Conservation (phyloP, 2,329 filamentous ascomycete species). For the Paecilomyces formosus region DNA sequence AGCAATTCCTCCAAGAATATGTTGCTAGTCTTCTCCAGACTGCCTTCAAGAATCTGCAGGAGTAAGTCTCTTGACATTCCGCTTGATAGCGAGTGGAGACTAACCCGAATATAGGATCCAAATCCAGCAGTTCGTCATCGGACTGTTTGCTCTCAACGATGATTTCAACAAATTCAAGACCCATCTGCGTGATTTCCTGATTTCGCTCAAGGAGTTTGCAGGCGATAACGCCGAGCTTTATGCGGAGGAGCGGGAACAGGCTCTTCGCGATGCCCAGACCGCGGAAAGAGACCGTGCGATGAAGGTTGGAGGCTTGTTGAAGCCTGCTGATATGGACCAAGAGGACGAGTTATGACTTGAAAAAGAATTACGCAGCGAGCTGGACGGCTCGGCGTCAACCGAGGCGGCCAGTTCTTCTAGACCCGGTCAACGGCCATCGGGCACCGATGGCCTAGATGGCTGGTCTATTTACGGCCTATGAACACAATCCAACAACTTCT, state of each 20-base stretch:
- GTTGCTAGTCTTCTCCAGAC: slow-evolving; percentile 76
- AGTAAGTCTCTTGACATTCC: slow-evolving; percentile 50
- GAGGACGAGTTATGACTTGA: slow-evolving; percentile 78
- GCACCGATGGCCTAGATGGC: slow-evolving; percentile 45
- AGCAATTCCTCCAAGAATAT: slow-evolving; percentile 83
- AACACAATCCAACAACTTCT: slow-evolving; percentile 2
- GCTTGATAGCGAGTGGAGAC: neutral
- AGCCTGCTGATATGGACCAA: slow-evolving; percentile 91
- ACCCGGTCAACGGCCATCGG: slow-evolving; percentile 11
- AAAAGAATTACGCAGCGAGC: slow-evolving; percentile 59
- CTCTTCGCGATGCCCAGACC: slow-evolving; percentile 73
- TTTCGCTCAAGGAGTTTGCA: slow-evolving; percentile 93
- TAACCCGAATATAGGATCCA: slow-evolving; percentile 55
- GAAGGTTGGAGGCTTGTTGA: slow-evolving; percentile 91
- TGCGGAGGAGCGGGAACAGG: slow-evolving; percentile 89
- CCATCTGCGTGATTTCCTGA: slow-evolving; percentile 91
- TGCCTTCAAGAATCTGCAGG: slow-evolving; percentile 87
- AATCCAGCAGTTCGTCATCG: slow-evolving; percentile 84
- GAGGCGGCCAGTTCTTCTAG: slow-evolving; percentile 12
- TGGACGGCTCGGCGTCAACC: slow-evolving; percentile 35
- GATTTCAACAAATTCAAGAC: slow-evolving; percentile 93
- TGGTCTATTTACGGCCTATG: slow-evolving; percentile 61
- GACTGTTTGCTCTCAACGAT: slow-evolving; percentile 78
- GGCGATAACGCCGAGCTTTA: slow-evolving; percentile 93
- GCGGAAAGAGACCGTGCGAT: slow-evolving; percentile 86